Percentiles rank a stretch among this genome's conserved stretches.
These are phyloP conservation scores for Smallanthus sonchifolius DNA, from an alignment of 129 eudicot genomes.

Conservation along the genomic window DNA sequence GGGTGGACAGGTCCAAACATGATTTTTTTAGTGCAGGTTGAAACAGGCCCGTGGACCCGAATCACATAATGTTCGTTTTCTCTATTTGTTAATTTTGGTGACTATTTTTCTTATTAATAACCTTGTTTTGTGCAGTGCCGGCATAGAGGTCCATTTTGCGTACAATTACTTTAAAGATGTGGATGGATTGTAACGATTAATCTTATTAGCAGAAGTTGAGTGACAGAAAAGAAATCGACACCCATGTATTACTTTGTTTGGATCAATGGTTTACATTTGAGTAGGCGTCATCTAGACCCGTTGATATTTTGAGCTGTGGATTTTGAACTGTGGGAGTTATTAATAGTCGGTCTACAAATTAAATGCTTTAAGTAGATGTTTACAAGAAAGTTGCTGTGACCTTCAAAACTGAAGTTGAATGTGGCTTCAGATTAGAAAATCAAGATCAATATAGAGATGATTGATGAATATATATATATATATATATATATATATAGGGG, in stretches of 20 bases:
- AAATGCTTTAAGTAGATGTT: neutral
- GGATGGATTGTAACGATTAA: neutral
- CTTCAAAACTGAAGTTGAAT: no score
- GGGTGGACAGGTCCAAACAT: neutral
- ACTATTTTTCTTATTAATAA: neutral
- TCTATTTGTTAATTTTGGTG: neutral
- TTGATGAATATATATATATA: no score
- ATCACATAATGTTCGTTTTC: neutral
- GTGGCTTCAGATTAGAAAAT: no score
- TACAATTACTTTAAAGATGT: neutral
- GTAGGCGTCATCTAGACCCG: constrained; percentile 5
- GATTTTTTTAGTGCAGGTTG: neutral
- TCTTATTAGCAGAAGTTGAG: neutral
- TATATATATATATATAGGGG: no score
- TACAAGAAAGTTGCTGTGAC: no score
- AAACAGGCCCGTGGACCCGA: neutral
- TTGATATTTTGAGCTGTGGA: constrained; percentile 9
- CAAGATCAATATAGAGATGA: no score
- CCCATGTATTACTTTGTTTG: constrained; percentile 2
- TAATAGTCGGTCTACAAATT: neutral
- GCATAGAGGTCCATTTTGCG: constrained; percentile 9
- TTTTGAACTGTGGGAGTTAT: neutral
- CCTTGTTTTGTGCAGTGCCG: constrained; percentile 39
- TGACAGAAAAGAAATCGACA: neutral
- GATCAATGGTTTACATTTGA: neutral